These are phyloP conservation scores for Psilocybe tampanensis DNA, from an alignment of 768 basidiomycete genomes.

Conservation along the genomic window DNA sequence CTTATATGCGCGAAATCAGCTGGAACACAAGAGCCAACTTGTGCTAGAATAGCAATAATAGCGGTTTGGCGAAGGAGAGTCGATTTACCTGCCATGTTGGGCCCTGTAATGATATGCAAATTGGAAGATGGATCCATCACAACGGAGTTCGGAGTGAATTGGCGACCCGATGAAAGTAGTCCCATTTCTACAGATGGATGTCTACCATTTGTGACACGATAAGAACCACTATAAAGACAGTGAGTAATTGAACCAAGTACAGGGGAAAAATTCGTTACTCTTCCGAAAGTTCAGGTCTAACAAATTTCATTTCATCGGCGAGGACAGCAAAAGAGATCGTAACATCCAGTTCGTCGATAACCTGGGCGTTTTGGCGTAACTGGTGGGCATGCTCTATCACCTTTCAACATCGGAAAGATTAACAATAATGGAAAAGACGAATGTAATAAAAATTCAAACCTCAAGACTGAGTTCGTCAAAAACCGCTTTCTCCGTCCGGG, in stretches of 20 bases:
- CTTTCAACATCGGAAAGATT: conserved; percentile 37
- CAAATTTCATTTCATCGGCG: conserved; percentile 77
- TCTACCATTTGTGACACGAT: conserved; percentile 76
- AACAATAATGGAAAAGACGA: not conserved
- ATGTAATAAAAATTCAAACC: too few species aligned
- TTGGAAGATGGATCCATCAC: conserved; percentile 58
- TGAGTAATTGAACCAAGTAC: not conserved
- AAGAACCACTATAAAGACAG: conserved; percentile 32
- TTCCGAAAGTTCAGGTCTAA: conserved; percentile 67
- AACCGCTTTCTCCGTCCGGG: conserved; percentile 66
- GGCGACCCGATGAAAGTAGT: conserved; percentile 68
- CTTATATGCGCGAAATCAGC: conserved; percentile 81
- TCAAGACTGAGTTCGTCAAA: conserved; percentile 71
- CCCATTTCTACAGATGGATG: conserved; percentile 95
- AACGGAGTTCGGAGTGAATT: conserved; percentile 86
- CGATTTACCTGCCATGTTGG: conserved; percentile 96
- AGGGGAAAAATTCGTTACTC: conserved; percentile 49
- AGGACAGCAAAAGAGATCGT: conserved; percentile 78
- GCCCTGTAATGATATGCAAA: conserved; percentile 87
- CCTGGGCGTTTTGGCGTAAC: conserved; percentile 73
- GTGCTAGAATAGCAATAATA: conserved; percentile 86
- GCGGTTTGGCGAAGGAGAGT: conserved; percentile 92
- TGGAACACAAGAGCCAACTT: conserved; percentile 92
- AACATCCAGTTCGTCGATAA: conserved; percentile 89
- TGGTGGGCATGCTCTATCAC: conserved; percentile 57